Conservation (phyloP, 257 asterid species). For the Solanum corneliomulleri region DNA sequence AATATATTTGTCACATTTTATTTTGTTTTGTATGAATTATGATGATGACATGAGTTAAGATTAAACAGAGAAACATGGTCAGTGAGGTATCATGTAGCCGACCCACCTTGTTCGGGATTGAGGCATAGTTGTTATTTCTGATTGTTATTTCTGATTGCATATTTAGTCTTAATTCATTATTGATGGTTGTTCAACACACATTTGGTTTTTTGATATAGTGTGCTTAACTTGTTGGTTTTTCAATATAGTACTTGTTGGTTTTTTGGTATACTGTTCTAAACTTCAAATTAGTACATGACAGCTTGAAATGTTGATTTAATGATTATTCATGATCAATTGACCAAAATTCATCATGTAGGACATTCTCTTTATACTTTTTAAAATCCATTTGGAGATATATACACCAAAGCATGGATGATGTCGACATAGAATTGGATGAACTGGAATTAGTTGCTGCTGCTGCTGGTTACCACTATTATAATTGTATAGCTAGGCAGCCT, state of each 20-base stretch:
- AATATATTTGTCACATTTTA: background rate
- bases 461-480: slow-evolving; percentile 70
- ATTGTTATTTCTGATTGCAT: background rate
- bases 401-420: slow-evolving; percentile 46
- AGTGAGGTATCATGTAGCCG: background rate
- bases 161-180: background rate
- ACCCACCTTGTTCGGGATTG: background rate
- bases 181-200: background rate
- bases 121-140: background rate
- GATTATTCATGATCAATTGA: background rate
- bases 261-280: background rate
- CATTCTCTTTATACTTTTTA: background rate
- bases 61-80: background rate
- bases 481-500: slow-evolving; percentile 42
- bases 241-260: too few relatives aligned
- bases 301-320: background rate
- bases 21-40: background rate
- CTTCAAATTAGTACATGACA: background rate
- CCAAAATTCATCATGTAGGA: background rate
- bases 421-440: slow-evolving; percentile 66
- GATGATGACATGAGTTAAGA: background rate
- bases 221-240: background rate
- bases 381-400: slow-evolving; percentile 25
- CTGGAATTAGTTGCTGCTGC: slow-evolving; percentile 85
- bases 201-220: background rate